Conservation (phyloP, 768 basidiomycete genomes). For the Leccinum boreale region DNA sequence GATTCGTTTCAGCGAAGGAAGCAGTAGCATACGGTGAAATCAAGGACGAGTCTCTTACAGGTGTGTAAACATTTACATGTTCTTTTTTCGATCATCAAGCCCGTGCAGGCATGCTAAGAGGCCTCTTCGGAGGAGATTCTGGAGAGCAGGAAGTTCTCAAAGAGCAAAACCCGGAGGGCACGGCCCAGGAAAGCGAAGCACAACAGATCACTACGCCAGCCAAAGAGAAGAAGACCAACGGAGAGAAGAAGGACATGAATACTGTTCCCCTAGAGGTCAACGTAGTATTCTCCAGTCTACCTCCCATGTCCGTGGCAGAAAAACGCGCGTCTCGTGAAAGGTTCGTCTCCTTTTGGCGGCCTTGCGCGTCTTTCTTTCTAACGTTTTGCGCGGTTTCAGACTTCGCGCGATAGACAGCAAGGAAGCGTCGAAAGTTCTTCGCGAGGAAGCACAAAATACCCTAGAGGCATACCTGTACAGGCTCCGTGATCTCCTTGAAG, state of each 20-base stretch:
- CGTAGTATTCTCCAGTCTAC: slow-evolving; percentile 55
- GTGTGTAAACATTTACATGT: slow-evolving; percentile 35
- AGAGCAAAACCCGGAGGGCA: slow-evolving; percentile 19
- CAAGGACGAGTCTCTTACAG: slow-evolving; percentile 75
- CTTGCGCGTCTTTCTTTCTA: background rate
- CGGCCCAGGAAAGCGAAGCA: slow-evolving; percentile 30
- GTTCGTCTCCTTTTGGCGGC: slow-evolving; percentile 26
- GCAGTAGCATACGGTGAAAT: slow-evolving; percentile 78
- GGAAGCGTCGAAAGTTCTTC: slow-evolving; percentile 71
- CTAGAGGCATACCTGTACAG: slow-evolving; percentile 95
- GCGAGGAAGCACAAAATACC: slow-evolving; percentile 87
- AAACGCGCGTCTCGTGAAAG: slow-evolving; percentile 71
- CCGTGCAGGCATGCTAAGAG: slow-evolving; percentile 74
- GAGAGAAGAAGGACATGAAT: slow-evolving; percentile 40
- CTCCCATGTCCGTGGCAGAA: slow-evolving; percentile 74
- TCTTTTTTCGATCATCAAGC: slow-evolving; percentile 11
- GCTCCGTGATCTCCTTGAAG: slow-evolving; percentile 75
- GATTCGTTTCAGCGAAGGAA: slow-evolving; percentile 76
- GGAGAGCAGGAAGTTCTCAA: slow-evolving; percentile 33
- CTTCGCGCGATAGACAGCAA: slow-evolving; percentile 74
- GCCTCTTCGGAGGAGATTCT: slow-evolving; percentile 69
- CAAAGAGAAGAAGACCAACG: slow-evolving; percentile 36
- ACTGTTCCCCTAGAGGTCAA: slow-evolving; percentile 69
- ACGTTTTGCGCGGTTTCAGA: slow-evolving; percentile 38
- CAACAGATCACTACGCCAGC: slow-evolving; percentile 26